phyloP scores from a whole-genome alignment of 2,329 filamentous ascomycete species.

The Xylaria hypoxylon region DNA sequence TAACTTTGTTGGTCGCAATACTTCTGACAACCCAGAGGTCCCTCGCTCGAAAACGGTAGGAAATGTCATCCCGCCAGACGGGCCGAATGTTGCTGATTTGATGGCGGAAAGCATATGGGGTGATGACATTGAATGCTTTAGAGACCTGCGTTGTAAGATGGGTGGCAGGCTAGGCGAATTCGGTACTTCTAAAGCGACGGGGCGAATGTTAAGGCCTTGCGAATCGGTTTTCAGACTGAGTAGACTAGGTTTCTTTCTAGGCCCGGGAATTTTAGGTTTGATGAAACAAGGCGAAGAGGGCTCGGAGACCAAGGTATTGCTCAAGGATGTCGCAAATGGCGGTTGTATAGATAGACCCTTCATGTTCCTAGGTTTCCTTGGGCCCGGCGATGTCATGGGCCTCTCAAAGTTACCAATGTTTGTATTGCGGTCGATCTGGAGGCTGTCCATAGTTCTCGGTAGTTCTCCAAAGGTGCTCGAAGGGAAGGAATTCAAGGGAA shows the following conservation, averaged over 20 bases:
- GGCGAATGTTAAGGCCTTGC: conserved; percentile 63
- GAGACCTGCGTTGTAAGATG: conserved; percentile 70
- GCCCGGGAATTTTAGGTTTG: conserved; percentile 77
- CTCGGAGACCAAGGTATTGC: conserved; percentile 68
- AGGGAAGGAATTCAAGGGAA: conserved; percentile 76
- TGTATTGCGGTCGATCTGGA: conserved; percentile 54
- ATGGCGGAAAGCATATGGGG: conserved; percentile 73
- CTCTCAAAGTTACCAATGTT: conserved; percentile 57
- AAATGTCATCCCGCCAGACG: conserved; percentile 72
- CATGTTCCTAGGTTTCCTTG: conserved; percentile 81
- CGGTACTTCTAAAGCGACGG: conserved; percentile 65
- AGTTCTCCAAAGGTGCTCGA: conserved; percentile 67
- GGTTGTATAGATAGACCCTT: conserved; percentile 85
- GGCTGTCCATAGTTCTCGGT: conserved; percentile 59
- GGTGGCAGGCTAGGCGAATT: conserved; percentile 67
- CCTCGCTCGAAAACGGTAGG: conserved; percentile 71
- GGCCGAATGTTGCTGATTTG: conserved; percentile 70
- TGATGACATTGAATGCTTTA: conserved; percentile 76
- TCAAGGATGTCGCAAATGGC: conserved; percentile 60
- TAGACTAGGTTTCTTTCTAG: conserved; percentile 80
- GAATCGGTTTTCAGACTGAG: conserved; percentile 80
- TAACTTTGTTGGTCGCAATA: conserved; percentile 64
- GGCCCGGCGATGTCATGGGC: conserved; percentile 76
- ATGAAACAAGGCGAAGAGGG: conserved; percentile 82
- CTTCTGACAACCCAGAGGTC: conserved; percentile 69